phyloP scores from a whole-genome alignment of 495 filamentous ascomycete genomes.

The Xylaria scruposa region DNA sequence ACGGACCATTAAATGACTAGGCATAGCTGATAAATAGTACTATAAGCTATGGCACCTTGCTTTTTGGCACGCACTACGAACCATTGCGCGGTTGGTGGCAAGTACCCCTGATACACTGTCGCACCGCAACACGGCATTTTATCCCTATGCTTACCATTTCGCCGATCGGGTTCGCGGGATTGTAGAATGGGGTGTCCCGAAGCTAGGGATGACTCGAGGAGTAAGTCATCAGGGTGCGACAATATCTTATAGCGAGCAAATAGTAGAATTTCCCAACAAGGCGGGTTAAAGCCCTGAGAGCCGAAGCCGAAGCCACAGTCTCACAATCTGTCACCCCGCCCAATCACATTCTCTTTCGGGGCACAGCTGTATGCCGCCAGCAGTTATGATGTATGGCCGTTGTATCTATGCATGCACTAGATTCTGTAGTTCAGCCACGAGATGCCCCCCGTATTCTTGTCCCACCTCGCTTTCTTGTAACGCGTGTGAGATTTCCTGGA shows the following conservation, averaged over 20 bases:
- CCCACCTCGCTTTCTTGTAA: background rate
- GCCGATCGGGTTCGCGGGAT: background rate
- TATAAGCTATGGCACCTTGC: background rate
- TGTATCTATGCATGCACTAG: slow-evolving; percentile 7
- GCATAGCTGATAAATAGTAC: background rate
- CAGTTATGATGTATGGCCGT: background rate
- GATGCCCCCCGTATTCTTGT: background rate
- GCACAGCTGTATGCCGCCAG: slow-evolving; percentile 6
- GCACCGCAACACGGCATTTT: slow-evolving; percentile 7
- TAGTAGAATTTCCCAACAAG: slow-evolving; percentile 13
- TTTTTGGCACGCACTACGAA: slow-evolving; percentile 14
- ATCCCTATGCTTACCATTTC: background rate
- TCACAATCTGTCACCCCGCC: background rate
- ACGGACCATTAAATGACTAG: background rate
- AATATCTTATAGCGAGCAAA: background rate
- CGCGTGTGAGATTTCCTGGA: background rate
- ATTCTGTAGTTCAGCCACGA: slow-evolving; percentile 8
- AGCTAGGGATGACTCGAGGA: background rate
- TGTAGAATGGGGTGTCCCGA: background rate
- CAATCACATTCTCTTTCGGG: slow-evolving; percentile 10
- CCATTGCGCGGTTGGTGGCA: background rate
- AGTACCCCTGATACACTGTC: slow-evolving; percentile 11
- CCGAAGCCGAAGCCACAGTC: background rate
- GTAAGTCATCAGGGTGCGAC: slow-evolving; percentile 1
- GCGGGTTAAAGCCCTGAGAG: background rate